These are phyloP conservation scores for Hypoxylon trugodes DNA, from an alignment of 495 filamentous ascomycete species.

Conservation along the genomic window DNA sequence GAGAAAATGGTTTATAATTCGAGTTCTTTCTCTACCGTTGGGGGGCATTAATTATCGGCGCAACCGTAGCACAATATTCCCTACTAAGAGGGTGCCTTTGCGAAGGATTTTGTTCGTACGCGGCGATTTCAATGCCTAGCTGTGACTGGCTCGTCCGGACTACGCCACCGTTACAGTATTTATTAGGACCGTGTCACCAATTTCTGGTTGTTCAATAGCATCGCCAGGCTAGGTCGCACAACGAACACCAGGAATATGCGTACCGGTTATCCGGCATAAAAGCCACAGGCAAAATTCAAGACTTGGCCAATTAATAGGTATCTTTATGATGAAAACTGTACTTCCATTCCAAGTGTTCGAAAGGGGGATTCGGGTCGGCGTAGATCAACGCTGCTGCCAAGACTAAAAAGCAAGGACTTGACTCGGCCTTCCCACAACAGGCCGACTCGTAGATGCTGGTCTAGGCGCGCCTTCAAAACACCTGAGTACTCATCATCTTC, in stretches of 20 bases:
- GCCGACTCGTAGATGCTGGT: constrained; percentile 84
- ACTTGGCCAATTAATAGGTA: neutral
- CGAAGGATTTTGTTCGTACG: neutral
- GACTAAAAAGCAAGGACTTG: constrained; percentile 91
- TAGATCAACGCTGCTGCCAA: constrained; percentile 82
- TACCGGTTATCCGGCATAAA: neutral
- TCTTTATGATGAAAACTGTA: constrained; percentile 88
- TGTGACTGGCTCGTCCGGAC: neutral
- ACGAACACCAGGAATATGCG: neutral
- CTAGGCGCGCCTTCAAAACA: constrained; percentile 88
- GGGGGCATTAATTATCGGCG: neutral
- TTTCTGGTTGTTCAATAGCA: neutral
- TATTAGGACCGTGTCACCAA: constrained; percentile 13
- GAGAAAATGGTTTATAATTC: constrained; percentile 13
- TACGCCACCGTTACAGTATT: neutral
- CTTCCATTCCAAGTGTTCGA: constrained; percentile 81
- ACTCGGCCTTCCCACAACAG: constrained; percentile 92
- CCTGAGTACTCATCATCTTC: constrained; percentile 73
- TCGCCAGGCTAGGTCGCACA: neutral
- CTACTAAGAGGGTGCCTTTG: neutral
- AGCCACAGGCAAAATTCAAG: neutral
- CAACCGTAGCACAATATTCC: neutral
- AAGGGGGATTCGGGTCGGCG: constrained; percentile 74
- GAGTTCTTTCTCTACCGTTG: neutral
- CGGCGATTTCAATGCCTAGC: neutral